These are phyloP conservation scores for Linanthus parryae DNA, from an alignment of 148 eudicot species.

Conservation along the genomic window DNA sequence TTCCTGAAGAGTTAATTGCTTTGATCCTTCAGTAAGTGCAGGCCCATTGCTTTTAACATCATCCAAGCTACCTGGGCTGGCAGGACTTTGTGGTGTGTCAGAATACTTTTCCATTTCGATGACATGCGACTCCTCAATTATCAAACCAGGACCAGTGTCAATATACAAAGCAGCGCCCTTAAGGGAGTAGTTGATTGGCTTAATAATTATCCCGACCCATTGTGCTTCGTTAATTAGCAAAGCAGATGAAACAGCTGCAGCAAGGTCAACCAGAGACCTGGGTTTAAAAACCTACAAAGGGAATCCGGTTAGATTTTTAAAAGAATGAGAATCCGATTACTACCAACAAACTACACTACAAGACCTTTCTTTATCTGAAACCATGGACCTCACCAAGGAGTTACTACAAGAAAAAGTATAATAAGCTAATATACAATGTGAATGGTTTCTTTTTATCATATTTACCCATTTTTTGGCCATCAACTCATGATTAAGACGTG, in stretches of 20 bases:
- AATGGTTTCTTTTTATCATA: too few species aligned
- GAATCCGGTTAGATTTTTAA: too few species aligned
- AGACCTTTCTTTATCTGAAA: too few species aligned
- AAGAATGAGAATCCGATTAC: not conserved
- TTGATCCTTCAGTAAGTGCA: conserved; percentile 27
- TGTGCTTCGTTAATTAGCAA: conserved; percentile 89
- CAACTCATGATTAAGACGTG: not conserved
- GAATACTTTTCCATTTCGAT: conserved; percentile 72
- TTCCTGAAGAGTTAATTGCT: conserved; percentile 51
- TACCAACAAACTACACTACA: conserved; percentile 3
- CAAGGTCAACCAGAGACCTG: conserved; percentile 93
- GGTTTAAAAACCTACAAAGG: conserved; percentile 68
- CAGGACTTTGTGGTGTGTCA: conserved; percentile 20
- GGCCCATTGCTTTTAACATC: conserved; percentile 18
- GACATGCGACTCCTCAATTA: conserved; percentile 46
- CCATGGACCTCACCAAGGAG: too few species aligned
- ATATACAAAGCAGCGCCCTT: conserved; percentile 80
- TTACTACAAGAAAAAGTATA: not conserved
- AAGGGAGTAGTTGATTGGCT: conserved; percentile 83
- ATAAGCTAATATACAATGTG: too few species aligned
- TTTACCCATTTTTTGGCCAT: too few species aligned
- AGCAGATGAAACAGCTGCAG: conserved; percentile 92
- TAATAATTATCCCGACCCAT: conserved; percentile 91
- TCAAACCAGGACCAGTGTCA: conserved; percentile 92
- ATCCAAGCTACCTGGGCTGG: conserved; percentile 20